Conservation (phyloP, 2,329 filamentous ascomycete genomes). For the Aspergillus sp. region DNA sequence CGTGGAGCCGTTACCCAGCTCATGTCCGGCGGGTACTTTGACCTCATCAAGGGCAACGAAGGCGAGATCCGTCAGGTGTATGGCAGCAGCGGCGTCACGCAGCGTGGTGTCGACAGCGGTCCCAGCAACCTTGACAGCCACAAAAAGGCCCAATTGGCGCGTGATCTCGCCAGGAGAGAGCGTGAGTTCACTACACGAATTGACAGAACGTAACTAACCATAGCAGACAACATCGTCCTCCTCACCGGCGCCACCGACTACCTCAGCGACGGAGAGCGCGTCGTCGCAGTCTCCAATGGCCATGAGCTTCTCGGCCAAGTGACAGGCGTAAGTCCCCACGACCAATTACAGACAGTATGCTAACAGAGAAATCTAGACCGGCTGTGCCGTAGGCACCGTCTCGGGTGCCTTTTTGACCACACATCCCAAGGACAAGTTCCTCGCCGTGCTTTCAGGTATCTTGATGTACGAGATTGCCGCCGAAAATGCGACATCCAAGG, state of each 20-base stretch:
- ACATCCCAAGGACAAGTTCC: conserved; percentile 64
- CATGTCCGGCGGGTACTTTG: conserved; percentile 73
- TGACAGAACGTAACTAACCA: not conserved
- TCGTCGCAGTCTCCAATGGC: conserved; percentile 73
- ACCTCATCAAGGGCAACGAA: conserved; percentile 93
- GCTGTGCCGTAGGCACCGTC: conserved; percentile 81
- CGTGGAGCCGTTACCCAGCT: conserved; percentile 70
- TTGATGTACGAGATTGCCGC: conserved; percentile 78
- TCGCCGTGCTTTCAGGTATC: conserved; percentile 71
- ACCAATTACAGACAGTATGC: not conserved
- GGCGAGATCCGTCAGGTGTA: conserved; percentile 77
- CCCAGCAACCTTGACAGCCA: conserved; percentile 54
- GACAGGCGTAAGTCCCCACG: conserved; percentile 41
- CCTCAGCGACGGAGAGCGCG: conserved; percentile 71
- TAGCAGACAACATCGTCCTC: conserved; percentile 65
- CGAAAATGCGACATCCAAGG: conserved; percentile 61
- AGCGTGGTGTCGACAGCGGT: conserved; percentile 82
- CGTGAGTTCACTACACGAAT: conserved; percentile 37
- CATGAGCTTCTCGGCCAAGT: conserved; percentile 59
- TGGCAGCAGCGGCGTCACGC: conserved; percentile 60
- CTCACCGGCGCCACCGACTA: conserved; percentile 81
- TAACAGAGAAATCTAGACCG: conserved; percentile 52
- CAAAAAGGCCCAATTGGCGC: conserved; percentile 65
- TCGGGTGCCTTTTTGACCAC: conserved; percentile 75
- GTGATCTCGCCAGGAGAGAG: conserved; percentile 66